Base-by-base conservation (phyloP, 176 grass and related monocot species). In the Musa acuminata region DNA sequence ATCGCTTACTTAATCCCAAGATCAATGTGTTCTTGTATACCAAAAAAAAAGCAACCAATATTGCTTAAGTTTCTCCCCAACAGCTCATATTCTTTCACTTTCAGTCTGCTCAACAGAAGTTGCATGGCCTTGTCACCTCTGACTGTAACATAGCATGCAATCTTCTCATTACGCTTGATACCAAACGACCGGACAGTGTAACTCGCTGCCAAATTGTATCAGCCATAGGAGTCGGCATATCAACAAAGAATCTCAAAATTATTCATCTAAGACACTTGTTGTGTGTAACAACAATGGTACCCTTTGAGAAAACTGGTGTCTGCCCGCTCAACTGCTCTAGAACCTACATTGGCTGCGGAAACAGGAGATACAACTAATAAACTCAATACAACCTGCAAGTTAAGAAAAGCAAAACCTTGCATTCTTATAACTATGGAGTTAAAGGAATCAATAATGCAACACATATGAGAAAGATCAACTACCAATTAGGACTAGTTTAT, bases 251-350 rank as follows among this genome's bases (percentile, higher is more conserved):
- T 27, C 26, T 2, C 17, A 14, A 55, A 55, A 55, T 13, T 55
- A 2, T 55, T 55, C 12, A 13, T 55, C 11, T 0, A 13, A 55
- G 11, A 8, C 53, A 55, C 53, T 55, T 13, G 17, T 55, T 14
- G 24, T 14, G 2, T 55, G 53, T 10, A 55, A 13, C 8, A 55
- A 17, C 11, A 55, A 13, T 10, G 29, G 3, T 52, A 80, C 83
- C 83, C 77, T 84, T 80, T 55, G 77, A 84, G 64, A 84, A 80
- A 24, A 80, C 83, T n/a, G 83, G 83, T n/a, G 78, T 14, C 78
- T 84, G 77, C 29, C 29, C 3, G 0, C 29, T 4, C 29, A 35
- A 4, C 29, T 35, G 29, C 29, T 35, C 29, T 35, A 84, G 76
- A 55, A 80, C 77, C 78, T 84, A 72, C 54, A 84, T 65, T 50